phyloP scores from a whole-genome alignment of 495 filamentous ascomycete genomes.

The Penicillium mononematosum region DNA sequence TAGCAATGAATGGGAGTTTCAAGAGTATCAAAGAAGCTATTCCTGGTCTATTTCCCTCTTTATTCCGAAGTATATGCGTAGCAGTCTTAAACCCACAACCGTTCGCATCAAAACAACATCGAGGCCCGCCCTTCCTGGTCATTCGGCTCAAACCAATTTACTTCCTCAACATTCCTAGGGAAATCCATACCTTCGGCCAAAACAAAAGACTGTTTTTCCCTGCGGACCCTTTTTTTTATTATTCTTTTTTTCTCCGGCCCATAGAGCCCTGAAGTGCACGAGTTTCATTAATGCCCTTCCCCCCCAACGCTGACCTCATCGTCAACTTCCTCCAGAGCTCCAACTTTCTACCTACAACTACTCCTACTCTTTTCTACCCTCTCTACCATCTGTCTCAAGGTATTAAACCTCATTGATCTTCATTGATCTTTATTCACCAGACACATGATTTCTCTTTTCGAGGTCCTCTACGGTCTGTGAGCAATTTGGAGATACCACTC shows the following conservation, averaged over 20 bases:
- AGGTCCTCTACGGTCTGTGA: conserved; percentile 1
- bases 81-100: neutral
- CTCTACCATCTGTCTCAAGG: conserved; percentile 17
- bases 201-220: conserved; percentile 27
- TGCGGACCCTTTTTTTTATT: conserved; percentile 12
- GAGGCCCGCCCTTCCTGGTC: neutral
- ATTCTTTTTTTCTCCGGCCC: conserved; percentile 10
- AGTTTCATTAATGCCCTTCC: conserved; percentile 14
- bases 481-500: neutral
- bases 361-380: conserved; percentile 27
- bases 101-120: conserved; percentile 13
- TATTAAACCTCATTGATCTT: conserved; percentile 9
- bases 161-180: conserved; percentile 23
- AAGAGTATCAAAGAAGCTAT: neutral
- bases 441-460: conserved; percentile 8
- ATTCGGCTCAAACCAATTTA: conserved; percentile 8
- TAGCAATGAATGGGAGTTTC: neutral
- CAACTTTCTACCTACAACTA: conserved; percentile 17
- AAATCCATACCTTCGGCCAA: conserved; percentile 25
- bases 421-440: conserved; percentile 8
- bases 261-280: conserved; percentile 4
- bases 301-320: conserved; percentile 34
- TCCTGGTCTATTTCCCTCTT: neutral
- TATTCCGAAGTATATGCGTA: neutral
- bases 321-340: conserved; percentile 8